These are phyloP conservation scores for Cryphonectria japonica DNA, from an alignment of 2,329 filamentous ascomycete genomes.

Conservation along the genomic window DNA sequence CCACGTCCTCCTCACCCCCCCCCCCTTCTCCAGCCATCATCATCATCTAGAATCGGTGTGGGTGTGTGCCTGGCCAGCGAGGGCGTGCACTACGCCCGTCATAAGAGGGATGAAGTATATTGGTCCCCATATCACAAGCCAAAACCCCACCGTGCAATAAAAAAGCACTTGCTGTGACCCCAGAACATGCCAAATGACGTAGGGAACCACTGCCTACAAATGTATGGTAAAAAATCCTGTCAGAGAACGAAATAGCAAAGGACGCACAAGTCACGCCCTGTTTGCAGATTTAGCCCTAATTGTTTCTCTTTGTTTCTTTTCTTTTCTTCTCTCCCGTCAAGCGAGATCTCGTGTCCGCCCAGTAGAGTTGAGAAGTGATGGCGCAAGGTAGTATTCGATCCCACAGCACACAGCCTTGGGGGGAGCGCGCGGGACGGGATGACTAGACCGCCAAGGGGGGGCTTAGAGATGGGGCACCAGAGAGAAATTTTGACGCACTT, in stretches of 20 bases:
- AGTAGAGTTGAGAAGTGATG: not conserved
- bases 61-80: not conserved
- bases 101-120: not conserved
- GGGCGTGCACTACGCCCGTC: not conserved
- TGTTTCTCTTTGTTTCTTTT: not conserved
- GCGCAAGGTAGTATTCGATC: not conserved
- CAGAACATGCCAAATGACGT: slow-evolving; percentile 9
- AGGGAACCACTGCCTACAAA: not conserved
- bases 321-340: not conserved
- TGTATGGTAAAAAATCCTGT: not conserved
- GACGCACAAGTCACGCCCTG: not conserved
- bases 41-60: not conserved
- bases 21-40: not conserved
- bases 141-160: not conserved
- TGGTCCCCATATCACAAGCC: not conserved
- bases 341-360: not conserved
- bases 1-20: not conserved
- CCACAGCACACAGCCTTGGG: not conserved
- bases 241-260: not conserved
- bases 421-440: not conserved
- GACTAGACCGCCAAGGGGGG: not conserved
- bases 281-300: not conserved
- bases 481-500: not conserved
- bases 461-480: not conserved
- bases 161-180: not conserved